Base-by-base conservation (phyloP, 805 yeast genomes). In the Candida vaughaniae region DNA sequence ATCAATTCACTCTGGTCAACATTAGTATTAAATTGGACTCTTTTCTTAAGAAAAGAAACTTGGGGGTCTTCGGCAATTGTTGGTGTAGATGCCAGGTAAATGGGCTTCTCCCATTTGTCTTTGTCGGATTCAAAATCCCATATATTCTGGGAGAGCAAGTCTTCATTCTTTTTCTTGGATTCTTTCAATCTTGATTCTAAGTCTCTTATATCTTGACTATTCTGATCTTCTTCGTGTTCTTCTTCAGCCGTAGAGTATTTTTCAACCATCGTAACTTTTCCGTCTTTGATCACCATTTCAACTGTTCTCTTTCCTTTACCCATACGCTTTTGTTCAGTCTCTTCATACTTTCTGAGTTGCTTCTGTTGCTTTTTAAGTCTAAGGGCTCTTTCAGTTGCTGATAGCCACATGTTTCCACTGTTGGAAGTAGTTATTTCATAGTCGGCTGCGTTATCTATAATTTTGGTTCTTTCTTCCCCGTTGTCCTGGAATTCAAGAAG, bases 381-480 rank as follows among this genome's bases (percentile, higher is more conserved):
- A 39, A 88, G 66, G 0, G 97, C 97, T 48, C 93, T 77, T 49
- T 95, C 97, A 36, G 82, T 72, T 0, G 83, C 81, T 1, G 95
- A 82, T 0, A 95, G 80, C 98, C 99, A 93, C 44, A 82, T 65
- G 47, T 77, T 82, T 2, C 62, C 63, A 26, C 73, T 52, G 1
- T 73, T 62, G 2, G 54, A 41, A 2, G 66, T 65, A 0, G 87
- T 77, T 38, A 82, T 60, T 33, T 86, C 95, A 55, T 77, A 87
- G 56, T 93, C 99, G 4, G 95, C 78, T 0, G 95, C 96, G 54
- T 87, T 82, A 56, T 93, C 99, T 26, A 95, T 90, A 45, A 93
- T 88, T 48, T 78, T 79, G 0, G 99, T 93, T 56, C 99, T 72
- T 56, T 88, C 95, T 1, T 90, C 86, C 5, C 95, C 85, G 12